These are phyloP conservation scores for Cyberlindnera americana DNA, from an alignment of 805 yeast species.

Conservation along the genomic window DNA sequence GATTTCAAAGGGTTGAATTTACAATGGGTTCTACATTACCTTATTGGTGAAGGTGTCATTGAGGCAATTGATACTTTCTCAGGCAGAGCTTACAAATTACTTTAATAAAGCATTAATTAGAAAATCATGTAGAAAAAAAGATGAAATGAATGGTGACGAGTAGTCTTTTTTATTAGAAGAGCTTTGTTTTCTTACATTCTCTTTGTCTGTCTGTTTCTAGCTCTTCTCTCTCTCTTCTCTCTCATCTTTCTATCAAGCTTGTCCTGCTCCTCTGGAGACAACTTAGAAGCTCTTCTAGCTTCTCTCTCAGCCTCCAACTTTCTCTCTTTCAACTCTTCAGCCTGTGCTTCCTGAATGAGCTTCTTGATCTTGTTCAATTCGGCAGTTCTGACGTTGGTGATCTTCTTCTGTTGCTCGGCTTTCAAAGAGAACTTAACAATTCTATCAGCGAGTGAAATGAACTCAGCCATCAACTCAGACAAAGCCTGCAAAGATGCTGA, in stretches of 20 bases:
- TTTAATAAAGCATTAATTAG: conserved; percentile 1
- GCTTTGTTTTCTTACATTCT: no score
- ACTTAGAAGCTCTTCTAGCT: conserved; percentile 53
- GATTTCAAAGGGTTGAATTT: conserved; percentile 50
- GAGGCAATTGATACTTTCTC: conserved; percentile 53
- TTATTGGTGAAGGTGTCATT: conserved; percentile 48
- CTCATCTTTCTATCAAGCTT: conserved; percentile 73
- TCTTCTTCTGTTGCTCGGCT: conserved; percentile 72
- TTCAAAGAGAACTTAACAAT: conserved; percentile 57
- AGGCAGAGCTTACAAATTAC: conserved; percentile 28
- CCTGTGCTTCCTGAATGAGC: conserved; percentile 57
- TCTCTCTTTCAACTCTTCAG: conserved; percentile 67
- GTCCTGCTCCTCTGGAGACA: conserved; percentile 75
- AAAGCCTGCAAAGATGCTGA: conserved; percentile 47
- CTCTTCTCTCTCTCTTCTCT: conserved; percentile 82
- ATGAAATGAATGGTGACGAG: background rate
- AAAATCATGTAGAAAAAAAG: no score
- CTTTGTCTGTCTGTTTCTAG: conserved; percentile 41
- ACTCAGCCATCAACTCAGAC: conserved; percentile 47
- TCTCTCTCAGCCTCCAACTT: conserved; percentile 67
- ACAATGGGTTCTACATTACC: conserved; percentile 47
- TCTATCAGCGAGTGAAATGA: conserved; percentile 52
- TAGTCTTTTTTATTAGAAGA: no score
- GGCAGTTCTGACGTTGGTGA: conserved; percentile 69
- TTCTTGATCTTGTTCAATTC: conserved; percentile 71